These are phyloP conservation scores for Mycena metata DNA, from an alignment of 768 basidiomycete genomes.

Conservation along the genomic window DNA sequence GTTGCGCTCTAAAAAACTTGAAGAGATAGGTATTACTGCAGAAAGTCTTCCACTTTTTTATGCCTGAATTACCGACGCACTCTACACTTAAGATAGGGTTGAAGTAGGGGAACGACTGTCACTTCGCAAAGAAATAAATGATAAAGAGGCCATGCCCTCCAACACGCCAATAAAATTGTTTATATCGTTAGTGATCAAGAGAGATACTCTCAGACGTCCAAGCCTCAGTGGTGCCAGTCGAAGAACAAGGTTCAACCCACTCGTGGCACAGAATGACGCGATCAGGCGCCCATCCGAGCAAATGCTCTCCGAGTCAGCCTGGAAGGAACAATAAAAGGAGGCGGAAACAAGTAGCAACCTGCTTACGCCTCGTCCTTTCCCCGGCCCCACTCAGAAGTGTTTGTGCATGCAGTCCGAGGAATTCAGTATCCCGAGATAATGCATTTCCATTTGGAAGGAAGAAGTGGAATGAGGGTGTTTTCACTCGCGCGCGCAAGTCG, in stretches of 20 bases:
- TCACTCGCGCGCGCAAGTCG: constrained; percentile 1
- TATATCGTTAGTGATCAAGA: not conserved
- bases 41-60: too few species aligned
- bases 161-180: too few species aligned
- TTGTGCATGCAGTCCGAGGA: constrained; percentile 54
- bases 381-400: constrained; percentile 48
- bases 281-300: constrained; percentile 78
- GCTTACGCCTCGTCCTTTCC: constrained; percentile 58
- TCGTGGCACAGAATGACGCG: constrained; percentile 81
- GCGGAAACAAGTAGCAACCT: constrained; percentile 9
- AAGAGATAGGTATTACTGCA: too few species aligned
- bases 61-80: too few species aligned
- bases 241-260: constrained; percentile 44
- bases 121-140: too few species aligned
- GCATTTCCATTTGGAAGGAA: constrained; percentile 51
- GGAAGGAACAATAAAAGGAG: not conserved
- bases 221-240: constrained; percentile 57
- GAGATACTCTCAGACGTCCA: constrained; percentile 47
- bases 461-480: not conserved
- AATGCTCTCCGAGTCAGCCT: too few species aligned
- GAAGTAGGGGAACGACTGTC: too few species aligned
- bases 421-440: constrained; percentile 48
- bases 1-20: too few species aligned
- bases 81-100: too few species aligned
- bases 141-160: too few species aligned